Percentiles rank a stretch among this genome's conserved stretches.
Evolutionary conservation across 1,284 basidiomycete species (phyloP).

Genomic region (Pyrrhoderma lamaoense): DNA sequence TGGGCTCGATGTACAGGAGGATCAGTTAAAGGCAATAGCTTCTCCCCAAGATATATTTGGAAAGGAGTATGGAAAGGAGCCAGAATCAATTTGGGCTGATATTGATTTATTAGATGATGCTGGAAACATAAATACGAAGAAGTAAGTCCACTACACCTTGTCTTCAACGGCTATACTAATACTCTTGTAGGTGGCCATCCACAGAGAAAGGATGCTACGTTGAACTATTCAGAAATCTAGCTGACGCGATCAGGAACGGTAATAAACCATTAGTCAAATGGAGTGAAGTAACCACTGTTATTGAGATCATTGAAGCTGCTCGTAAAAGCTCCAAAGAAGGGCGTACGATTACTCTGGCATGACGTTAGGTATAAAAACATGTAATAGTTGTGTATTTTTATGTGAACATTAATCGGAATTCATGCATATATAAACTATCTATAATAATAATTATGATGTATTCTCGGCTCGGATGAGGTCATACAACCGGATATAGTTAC

Average conservation of each 20-base stretch:
- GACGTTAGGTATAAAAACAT: background rate
- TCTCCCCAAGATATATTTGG: conserved; percentile 41
- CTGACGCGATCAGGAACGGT: conserved; percentile 48
- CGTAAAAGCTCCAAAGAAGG: conserved; percentile 57
- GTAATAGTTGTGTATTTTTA: background rate
- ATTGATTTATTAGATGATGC: conserved; percentile 48
- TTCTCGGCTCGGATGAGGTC: too few relatives aligned
- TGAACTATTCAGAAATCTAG: conserved; percentile 59
- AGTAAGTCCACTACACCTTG: conserved; percentile 30
- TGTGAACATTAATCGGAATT: too few relatives aligned
- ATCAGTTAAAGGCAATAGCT: conserved; percentile 51
- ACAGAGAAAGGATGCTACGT: conserved; percentile 51
- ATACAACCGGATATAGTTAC: too few relatives aligned
- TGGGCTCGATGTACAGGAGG: conserved; percentile 76
- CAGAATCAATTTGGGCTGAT: conserved; percentile 50
- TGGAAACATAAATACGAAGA: conserved; percentile 38
- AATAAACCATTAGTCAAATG: conserved; percentile 57
- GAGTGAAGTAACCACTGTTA: conserved; percentile 58
- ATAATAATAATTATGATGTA: too few relatives aligned
- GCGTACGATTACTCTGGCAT: conserved; percentile 31
- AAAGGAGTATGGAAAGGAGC: conserved; percentile 48
- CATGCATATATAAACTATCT: too few relatives aligned
- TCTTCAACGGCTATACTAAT: background rate
- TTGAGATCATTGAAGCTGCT: conserved; percentile 70
- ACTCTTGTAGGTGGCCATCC: conserved; percentile 51